Evolutionary conservation across 2,329 filamentous ascomycete species (phyloP).

Genomic region (Penicillium sp.): DNA sequence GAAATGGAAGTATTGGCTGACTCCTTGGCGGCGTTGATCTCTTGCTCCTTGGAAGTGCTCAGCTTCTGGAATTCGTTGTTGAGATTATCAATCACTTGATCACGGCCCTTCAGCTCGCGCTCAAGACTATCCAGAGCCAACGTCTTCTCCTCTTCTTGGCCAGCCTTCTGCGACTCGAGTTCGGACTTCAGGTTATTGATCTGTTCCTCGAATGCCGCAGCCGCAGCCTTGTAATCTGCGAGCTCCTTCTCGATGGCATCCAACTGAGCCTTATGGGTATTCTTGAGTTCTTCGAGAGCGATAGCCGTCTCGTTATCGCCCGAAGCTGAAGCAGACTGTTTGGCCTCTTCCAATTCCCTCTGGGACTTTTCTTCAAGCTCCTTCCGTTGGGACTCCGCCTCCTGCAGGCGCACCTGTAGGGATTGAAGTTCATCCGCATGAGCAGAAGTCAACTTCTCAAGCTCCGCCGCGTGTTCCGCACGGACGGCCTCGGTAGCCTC

Average conservation of each 20-base stretch:
- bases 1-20: conserved; percentile 28
- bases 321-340: conserved; percentile 34
- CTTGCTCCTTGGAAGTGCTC: conserved; percentile 36
- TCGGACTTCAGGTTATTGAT: conserved; percentile 31
- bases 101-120: conserved; percentile 35
- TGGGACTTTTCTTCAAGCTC: conserved; percentile 38
- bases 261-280: conserved; percentile 35
- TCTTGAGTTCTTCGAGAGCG: conserved; percentile 39
- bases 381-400: conserved; percentile 37
- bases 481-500: conserved; percentile 26
- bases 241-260: conserved; percentile 37
- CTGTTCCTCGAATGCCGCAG: conserved; percentile 29
- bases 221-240: conserved; percentile 32
- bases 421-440: conserved; percentile 35
- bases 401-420: conserved; percentile 34
- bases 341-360: conserved; percentile 41
- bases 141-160: conserved; percentile 34
- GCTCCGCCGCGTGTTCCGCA: conserved; percentile 33
- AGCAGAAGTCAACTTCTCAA: conserved; percentile 31
- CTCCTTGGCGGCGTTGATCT: conserved; percentile 35
- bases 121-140: conserved; percentile 30
- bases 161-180: conserved; percentile 30
- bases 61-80: conserved; percentile 39
- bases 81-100: conserved; percentile 40
- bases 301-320: conserved; percentile 36